These are phyloP conservation scores for Cladosporium cucumerinum DNA, from an alignment of 2,329 filamentous ascomycete genomes.

Conservation along the genomic window DNA sequence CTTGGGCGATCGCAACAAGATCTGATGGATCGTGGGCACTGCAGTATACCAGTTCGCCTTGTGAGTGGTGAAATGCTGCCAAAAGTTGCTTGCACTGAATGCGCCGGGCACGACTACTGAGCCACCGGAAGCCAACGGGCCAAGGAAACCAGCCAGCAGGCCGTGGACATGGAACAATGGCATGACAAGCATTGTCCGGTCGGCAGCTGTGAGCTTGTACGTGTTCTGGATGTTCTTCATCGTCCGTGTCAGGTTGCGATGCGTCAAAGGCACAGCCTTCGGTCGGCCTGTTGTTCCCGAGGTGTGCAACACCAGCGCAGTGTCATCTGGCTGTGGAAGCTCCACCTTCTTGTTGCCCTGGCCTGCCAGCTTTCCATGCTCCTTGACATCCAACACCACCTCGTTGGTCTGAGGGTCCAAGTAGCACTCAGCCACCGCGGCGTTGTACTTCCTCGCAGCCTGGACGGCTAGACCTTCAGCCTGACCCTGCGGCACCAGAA, in stretches of 20 bases:
- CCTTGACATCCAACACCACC: slow-evolving; percentile 75
- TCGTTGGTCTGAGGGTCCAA: slow-evolving; percentile 61
- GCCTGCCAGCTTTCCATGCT: slow-evolving; percentile 62
- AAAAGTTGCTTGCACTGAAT: slow-evolving; percentile 82
- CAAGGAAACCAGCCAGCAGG: slow-evolving; percentile 77
- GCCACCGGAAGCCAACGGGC: slow-evolving; percentile 70
- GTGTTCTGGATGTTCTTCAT: slow-evolving; percentile 81
- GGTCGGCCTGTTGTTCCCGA: slow-evolving; percentile 81
- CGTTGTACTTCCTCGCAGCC: slow-evolving; percentile 74
- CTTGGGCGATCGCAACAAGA: slow-evolving; percentile 70
- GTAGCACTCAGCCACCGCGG: slow-evolving; percentile 83
- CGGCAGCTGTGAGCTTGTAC: slow-evolving; percentile 66
- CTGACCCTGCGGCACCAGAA: slow-evolving; percentile 69
- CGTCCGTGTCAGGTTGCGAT: slow-evolving; percentile 74
- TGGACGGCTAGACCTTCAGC: slow-evolving; percentile 68
- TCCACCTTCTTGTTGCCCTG: slow-evolving; percentile 48
- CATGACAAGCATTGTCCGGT: slow-evolving; percentile 85
- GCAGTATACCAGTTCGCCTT: slow-evolving; percentile 89
- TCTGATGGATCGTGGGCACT: slow-evolving; percentile 90
- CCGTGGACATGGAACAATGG: slow-evolving; percentile 88
- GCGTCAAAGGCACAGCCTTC: slow-evolving; percentile 79
- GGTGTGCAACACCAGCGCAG: slow-evolving; percentile 78
- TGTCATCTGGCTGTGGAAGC: slow-evolving; percentile 66
- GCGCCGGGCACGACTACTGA: slow-evolving; percentile 74
- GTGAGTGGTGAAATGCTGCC: slow-evolving; percentile 70